Conservation (phyloP, 75 land plant species). For the Sequoiadendron giganteum region DNA sequence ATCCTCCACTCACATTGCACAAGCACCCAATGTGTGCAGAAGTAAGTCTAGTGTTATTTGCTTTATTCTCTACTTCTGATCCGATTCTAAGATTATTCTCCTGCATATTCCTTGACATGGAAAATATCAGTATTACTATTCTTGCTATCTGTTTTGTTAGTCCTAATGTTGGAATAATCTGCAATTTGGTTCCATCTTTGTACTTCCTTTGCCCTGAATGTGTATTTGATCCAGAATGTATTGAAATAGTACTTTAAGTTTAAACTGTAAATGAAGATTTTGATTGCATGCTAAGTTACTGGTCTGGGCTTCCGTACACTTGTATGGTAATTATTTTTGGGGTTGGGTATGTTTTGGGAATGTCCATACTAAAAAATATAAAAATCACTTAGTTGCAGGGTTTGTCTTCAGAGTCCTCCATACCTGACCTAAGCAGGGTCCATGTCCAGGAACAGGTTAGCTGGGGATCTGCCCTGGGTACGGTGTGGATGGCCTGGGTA, state of each 20-base stretch:
- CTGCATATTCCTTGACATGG: not conserved
- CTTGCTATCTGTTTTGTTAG: not conserved
- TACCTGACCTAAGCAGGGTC: no score
- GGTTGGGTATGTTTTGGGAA: not conserved
- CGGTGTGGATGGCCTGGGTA: no score
- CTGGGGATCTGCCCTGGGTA: no score
- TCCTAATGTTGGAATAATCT: not conserved
- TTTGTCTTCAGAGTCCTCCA: no score
- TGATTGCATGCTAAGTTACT: no score
- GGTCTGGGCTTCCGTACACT: no score
- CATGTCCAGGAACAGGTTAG: no score
- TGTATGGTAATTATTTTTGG: no score
- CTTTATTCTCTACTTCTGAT: not conserved
- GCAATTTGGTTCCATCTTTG: not conserved
- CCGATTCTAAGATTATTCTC: not conserved
- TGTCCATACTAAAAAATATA: not conserved
- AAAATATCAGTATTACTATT: not conserved
- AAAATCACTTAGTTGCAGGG: no score
- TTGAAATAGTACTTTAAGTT: not conserved
- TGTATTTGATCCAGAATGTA: not conserved
- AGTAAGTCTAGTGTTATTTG: constrained; percentile 30
- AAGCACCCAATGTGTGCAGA: constrained; percentile 93
- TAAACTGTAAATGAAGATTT: not conserved
- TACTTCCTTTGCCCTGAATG: not conserved
- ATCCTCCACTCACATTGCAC: constrained; percentile 84